Evolutionary conservation across 192 early-diverging fungal genomes (phyloP), one percentile per base, ranked within the genome.

Genomic region (Anaeromyces robustus): DNA sequence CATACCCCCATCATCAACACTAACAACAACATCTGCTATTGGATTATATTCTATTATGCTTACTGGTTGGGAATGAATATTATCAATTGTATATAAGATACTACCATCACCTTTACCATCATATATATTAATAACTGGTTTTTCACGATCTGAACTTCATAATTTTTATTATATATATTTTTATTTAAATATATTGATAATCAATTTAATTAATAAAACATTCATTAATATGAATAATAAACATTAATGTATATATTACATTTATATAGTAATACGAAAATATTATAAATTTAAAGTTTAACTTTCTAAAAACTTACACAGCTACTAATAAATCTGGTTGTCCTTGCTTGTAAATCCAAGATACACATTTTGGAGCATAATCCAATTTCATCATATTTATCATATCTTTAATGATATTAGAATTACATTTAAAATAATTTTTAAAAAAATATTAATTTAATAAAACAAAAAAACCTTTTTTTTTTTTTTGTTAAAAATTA

Each of bases 351-450:
- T 90, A 92, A 52, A 94, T 89, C 95, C 96, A 99, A 84, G 94
- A 96, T 1, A 96, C 86, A 34, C 88, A 84, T 19, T 88, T 85
- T 26, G 97, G 96, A 4, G 92, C 80, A 84, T 90, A 96, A 4
- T 91, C 86, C 28, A 95, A 82, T 80, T 92, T 92, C 84, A 97
- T 89, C 83, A 97, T 95, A 82, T 97, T 96, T 79, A 99, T 96
- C 97, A 99, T 99, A 81, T 99, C 96, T 95, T n/a, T 80, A 30
- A 78, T 19, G 77, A 18, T 77, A 9, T 81, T 79, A 37, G 22
- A 86, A 26, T 29, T 29, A n/a, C n/a, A n/a, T n/a, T n/a, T n/a
- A n/a, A n/a, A n/a, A n/a, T n/a, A n/a, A n/a, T n/a, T n/a, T n/a
- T n/a, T n/a, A n/a, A n/a, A n/a, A n/a, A 31, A 30, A 26, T 4